These are phyloP conservation scores for Hygrophoropsis aurantiaca DNA, from an alignment of 768 basidiomycete species.

Conservation along the genomic window DNA sequence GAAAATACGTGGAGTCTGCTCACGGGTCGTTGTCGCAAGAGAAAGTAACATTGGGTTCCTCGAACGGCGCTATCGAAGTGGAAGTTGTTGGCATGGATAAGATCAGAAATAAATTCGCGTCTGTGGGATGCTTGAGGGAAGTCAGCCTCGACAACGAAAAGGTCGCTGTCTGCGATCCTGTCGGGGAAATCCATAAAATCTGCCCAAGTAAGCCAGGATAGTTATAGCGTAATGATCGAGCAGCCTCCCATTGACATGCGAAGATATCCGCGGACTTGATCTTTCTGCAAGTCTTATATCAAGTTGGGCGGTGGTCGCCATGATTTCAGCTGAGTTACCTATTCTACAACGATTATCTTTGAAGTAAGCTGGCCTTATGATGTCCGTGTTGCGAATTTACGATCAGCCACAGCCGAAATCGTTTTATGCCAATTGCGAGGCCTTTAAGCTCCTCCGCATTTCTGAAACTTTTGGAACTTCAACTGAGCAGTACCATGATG, in stretches of 20 bases:
- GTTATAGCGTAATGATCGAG: constrained; percentile 7
- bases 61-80: constrained; percentile 78
- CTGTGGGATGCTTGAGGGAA: constrained; percentile 68
- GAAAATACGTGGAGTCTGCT: constrained; percentile 74
- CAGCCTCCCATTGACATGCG: constrained; percentile 12
- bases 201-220: constrained; percentile 63
- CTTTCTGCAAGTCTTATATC: constrained; percentile 74
- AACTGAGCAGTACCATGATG: constrained; percentile 71
- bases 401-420: constrained; percentile 56
- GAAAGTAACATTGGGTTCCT: constrained; percentile 74
- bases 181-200: constrained; percentile 50
- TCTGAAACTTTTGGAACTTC: constrained; percentile 56
- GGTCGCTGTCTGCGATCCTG: constrained; percentile 52
- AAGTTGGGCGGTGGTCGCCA: constrained; percentile 67
- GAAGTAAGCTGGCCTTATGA: constrained; percentile 58
- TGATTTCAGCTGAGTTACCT: constrained; percentile 62
- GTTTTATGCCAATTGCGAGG: constrained; percentile 47
- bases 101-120: constrained; percentile 67
- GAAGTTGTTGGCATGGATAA: constrained; percentile 84
- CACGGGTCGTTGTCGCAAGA: constrained; percentile 57
- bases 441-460: constrained; percentile 43
- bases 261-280: constrained; percentile 80
- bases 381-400: constrained; percentile 16
- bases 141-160: constrained; percentile 74
- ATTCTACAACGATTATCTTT: constrained; percentile 64